These are phyloP conservation scores for Leptodontidium sp. DNA, from an alignment of 2,329 filamentous ascomycete genomes.

Conservation along the genomic window DNA sequence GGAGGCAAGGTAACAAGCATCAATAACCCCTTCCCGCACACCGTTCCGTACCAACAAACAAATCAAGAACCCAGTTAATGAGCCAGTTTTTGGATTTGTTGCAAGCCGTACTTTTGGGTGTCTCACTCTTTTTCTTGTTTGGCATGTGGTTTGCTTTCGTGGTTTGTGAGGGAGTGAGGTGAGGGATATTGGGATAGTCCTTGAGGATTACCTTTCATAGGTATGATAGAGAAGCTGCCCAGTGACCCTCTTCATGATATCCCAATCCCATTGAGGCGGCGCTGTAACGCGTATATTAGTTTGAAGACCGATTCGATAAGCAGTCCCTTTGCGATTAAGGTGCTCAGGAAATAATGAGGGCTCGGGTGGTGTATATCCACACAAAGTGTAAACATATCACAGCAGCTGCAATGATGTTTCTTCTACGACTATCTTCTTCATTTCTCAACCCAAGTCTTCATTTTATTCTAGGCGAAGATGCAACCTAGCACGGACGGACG, in stretches of 20 bases:
- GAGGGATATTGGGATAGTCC: too few relatives aligned
- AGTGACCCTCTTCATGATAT: too few relatives aligned
- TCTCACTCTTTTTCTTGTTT: background rate
- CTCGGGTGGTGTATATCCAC: too few relatives aligned
- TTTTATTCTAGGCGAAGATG: conserved; percentile 22
- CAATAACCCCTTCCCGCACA: background rate
- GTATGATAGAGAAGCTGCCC: too few relatives aligned
- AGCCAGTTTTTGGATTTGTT: background rate
- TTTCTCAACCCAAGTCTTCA: conserved; percentile 12
- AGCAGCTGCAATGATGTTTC: background rate
- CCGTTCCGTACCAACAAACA: background rate
- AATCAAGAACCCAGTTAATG: background rate
- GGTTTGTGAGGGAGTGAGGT: too few relatives aligned
- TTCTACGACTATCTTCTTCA: conserved; percentile 1
- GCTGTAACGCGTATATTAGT: too few relatives aligned
- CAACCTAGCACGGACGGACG: conserved; percentile 17
- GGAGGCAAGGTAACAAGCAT: conserved; percentile 5
- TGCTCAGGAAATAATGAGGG: too few relatives aligned
- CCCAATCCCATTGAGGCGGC: too few relatives aligned
- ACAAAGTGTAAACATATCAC: too few relatives aligned
- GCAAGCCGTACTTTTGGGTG: background rate
- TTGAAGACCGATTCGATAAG: too few relatives aligned
- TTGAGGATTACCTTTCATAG: too few relatives aligned
- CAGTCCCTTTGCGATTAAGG: too few relatives aligned
- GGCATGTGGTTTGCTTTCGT: background rate